Conservation (phyloP, 805 yeast genomes). For the Monosporozyma aquatica region DNA sequence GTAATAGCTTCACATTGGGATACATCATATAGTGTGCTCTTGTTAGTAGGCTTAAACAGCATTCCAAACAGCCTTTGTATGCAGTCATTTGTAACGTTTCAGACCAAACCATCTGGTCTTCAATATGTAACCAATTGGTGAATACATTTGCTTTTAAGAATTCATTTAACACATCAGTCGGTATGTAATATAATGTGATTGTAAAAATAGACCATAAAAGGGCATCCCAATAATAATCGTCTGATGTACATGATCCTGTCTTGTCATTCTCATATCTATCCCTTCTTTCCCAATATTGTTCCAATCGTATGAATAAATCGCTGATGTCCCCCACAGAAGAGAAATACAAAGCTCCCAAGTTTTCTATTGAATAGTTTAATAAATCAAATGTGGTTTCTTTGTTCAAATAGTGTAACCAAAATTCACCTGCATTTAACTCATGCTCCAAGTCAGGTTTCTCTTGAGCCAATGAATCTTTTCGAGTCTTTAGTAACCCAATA, state of each 20-base stretch:
- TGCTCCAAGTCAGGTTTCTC: constrained; percentile 4
- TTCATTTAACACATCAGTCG: constrained; percentile 10
- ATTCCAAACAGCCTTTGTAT: constrained; percentile 11
- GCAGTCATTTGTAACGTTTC: constrained; percentile 13
- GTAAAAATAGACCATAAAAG: constrained; percentile 26
- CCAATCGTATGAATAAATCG: constrained; percentile 21
- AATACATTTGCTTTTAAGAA: constrained; percentile 9
- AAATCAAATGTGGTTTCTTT: constrained; percentile 18
- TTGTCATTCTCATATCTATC: constrained; percentile 4
- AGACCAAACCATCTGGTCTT: constrained; percentile 9
- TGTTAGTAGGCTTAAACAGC: constrained; percentile 13
- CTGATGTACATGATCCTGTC: constrained; percentile 7
- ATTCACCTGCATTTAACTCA: constrained; percentile 8
- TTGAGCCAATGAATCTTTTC: constrained; percentile 5
- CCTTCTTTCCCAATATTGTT: constrained; percentile 19
- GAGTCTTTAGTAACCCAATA: constrained; percentile 19
- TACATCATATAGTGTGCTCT: constrained; percentile 14
- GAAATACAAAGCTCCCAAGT: constrained; percentile 27
- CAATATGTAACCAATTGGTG: constrained; percentile 5
- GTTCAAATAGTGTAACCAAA: constrained; percentile 12
- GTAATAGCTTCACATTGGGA: constrained; percentile 25
- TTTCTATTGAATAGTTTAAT: constrained; percentile 25
- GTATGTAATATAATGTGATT: constrained; percentile 24
- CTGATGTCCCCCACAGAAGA: constrained; percentile 27
- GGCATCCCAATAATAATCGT: constrained; percentile 19